Conservation (phyloP, 305 asterid genomes). For the Fraxinus floribunda region DNA sequence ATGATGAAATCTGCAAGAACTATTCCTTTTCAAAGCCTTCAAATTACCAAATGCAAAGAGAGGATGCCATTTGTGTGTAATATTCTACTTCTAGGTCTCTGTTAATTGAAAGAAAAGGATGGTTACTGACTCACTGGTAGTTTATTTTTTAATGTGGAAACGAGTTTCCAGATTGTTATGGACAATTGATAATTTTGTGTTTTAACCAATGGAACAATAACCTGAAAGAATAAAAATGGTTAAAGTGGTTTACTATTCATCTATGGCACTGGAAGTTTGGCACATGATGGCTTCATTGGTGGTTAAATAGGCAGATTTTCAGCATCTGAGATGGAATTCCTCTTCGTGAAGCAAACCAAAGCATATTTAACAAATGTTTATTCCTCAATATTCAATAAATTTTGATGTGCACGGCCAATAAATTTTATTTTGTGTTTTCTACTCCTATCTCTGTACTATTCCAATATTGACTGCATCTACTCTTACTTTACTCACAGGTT, state of each 20-base stretch:
- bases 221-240: not conserved
- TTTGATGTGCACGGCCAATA: not conserved
- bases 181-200: not conserved
- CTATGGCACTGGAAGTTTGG: not conserved
- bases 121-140: not conserved
- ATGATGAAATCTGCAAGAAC: not conserved
- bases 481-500: constrained; percentile 54
- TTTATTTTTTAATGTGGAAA: not conserved
- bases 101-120: not conserved
- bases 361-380: not conserved
- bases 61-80: not conserved
- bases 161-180: not conserved
- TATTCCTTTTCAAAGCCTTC: not conserved
- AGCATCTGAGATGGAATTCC: not conserved
- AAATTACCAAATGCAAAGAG: not conserved
- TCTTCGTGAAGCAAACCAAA: not conserved
- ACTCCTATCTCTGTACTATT: constrained; percentile 8
- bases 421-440: constrained; percentile 4
- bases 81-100: not conserved
- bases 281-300: not conserved
- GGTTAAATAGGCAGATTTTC: not conserved
- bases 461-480: constrained; percentile 3
- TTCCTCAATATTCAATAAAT: not conserved
- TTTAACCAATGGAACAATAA: not conserved
- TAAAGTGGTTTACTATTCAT: not conserved